Evolutionary conservation across 192 early-diverging fungal genomes (phyloP).

Genomic region (Chytriomyces hyalinus): DNA sequence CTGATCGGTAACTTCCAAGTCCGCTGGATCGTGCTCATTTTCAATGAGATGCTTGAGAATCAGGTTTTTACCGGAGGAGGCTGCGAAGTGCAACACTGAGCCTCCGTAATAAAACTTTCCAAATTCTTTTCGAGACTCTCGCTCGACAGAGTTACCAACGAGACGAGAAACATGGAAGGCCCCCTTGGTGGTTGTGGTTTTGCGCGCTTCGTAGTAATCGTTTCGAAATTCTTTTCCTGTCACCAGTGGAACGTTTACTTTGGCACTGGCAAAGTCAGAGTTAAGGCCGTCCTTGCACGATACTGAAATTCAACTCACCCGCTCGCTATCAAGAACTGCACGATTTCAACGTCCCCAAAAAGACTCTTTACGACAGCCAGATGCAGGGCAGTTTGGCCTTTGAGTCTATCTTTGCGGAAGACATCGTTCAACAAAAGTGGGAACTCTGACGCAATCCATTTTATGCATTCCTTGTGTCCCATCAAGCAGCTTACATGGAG

Average conservation of each 20-base stretch:
- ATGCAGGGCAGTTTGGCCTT: constrained; percentile 30
- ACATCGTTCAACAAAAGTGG: constrained; percentile 20
- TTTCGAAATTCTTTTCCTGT: constrained; percentile 24
- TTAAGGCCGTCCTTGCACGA: too few relatives aligned
- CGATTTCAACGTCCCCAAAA: constrained; percentile 22
- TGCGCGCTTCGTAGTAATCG: constrained; percentile 12
- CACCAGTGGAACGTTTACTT: constrained; percentile 12
- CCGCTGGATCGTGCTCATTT: constrained; percentile 31
- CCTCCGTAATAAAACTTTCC: constrained; percentile 21
- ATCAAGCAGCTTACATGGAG: constrained; percentile 24
- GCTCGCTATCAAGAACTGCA: constrained; percentile 12
- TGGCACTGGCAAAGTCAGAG: constrained; percentile 7
- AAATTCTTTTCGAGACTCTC: not conserved
- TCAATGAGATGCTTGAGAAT: constrained; percentile 35
- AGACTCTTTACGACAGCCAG: constrained; percentile 22
- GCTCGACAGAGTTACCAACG: not conserved
- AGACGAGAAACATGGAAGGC: not conserved
- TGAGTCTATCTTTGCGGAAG: not conserved
- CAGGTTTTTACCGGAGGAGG: constrained; percentile 8
- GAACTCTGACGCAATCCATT: constrained; percentile 14
- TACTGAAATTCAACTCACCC: constrained; percentile 5
- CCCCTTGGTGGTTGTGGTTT: not conserved
- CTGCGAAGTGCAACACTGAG: constrained; percentile 21
- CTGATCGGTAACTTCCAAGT: constrained; percentile 27
- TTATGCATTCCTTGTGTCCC: constrained; percentile 15